Conservation (phyloP, 805 yeast genomes). For the Metschnikowia similis region DNA sequence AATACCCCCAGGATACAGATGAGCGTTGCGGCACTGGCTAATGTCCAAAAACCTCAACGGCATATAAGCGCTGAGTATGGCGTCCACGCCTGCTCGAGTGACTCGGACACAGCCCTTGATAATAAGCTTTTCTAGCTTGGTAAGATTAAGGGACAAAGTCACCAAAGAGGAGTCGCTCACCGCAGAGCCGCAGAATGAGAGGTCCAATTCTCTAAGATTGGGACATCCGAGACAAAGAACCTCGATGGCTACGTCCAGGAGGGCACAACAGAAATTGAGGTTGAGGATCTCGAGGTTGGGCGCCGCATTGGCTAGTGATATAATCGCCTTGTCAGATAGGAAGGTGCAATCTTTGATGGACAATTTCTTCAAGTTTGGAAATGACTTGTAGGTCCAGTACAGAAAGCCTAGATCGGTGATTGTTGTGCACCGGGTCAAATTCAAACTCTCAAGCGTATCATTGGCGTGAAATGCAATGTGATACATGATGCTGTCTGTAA, state of each 20-base stretch:
- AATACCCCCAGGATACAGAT: slow-evolving; percentile 55
- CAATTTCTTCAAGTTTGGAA: slow-evolving; percentile 49
- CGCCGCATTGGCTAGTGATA: slow-evolving; percentile 58
- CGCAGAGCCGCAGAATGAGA: slow-evolving; percentile 76
- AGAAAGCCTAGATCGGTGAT: slow-evolving; percentile 72
- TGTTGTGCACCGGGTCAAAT: slow-evolving; percentile 71
- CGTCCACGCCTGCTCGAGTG: slow-evolving; percentile 73
- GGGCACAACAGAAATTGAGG: slow-evolving; percentile 70
- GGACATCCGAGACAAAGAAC: slow-evolving; percentile 66
- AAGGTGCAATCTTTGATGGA: slow-evolving; percentile 71
- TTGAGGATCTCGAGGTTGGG: slow-evolving; percentile 54
- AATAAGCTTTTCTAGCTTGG: slow-evolving; percentile 43
- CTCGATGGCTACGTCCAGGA: slow-evolving; percentile 66
- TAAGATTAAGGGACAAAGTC: slow-evolving; percentile 53
- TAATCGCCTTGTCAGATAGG: slow-evolving; percentile 60
- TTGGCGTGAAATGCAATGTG: slow-evolving; percentile 59
- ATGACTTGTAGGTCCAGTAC: slow-evolving; percentile 56
- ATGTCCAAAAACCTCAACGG: slow-evolving; percentile 53
- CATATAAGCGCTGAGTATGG: slow-evolving; percentile 53
- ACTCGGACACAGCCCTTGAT: slow-evolving; percentile 73
- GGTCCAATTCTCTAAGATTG: slow-evolving; percentile 45
- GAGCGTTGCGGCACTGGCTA: slow-evolving; percentile 70
- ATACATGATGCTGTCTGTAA: slow-evolving; percentile 65
- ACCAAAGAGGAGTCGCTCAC: slow-evolving; percentile 68
- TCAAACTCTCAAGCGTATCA: slow-evolving; percentile 50